Base-by-base conservation (phyloP, 2,329 filamentous ascomycete genomes). In the Mycogone perniciosa region DNA sequence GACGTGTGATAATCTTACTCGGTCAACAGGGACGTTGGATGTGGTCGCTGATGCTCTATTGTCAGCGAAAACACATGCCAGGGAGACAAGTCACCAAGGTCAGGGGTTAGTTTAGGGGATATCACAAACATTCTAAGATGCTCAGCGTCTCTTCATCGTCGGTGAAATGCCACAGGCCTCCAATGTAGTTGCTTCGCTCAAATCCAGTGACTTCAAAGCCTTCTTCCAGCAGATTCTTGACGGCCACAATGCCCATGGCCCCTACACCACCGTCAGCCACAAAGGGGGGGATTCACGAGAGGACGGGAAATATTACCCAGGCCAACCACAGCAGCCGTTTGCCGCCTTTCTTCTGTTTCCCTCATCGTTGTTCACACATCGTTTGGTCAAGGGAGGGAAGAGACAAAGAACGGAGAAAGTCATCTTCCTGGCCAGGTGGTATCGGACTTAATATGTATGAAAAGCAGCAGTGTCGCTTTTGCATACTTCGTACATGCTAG, bases 171-270 rank as follows among this genome's bases (percentile, higher is more conserved):
- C 72, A 76, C 1, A 76, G 57, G 0, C 73, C 72, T 7, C 73
- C 72, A 13, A 73, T 57, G 49, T 66, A 67, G 41, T 58, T 52
- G 48, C 69, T 70, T 30, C 66, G 61, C 44, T 76, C 74, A 42
- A 75, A 75, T 2, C 67, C 72, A 1, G 66, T 64, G 5, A 67
- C 71, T 7, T 73, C 58, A 46, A 74, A 76, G 7, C 71, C 71
- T 58, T 72, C 71, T 50, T 76, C 71, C 2, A 66, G 56, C 13
- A 75, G 54, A 35, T 69, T 69, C 59, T 76, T 76, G 46, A 72
- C 59, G 5, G 68, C 60, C 6, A 68, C 66, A 20, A 71, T 62
- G 39, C 70, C 70, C 44, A 67, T 61, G 11, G 65, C 64, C 10
- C 68, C 67, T 67, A 43, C 11, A 50, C 27, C 10, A 31, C 38